Conservation (phyloP, 208 protist species). For the Leishmania guyanensis region DNA sequence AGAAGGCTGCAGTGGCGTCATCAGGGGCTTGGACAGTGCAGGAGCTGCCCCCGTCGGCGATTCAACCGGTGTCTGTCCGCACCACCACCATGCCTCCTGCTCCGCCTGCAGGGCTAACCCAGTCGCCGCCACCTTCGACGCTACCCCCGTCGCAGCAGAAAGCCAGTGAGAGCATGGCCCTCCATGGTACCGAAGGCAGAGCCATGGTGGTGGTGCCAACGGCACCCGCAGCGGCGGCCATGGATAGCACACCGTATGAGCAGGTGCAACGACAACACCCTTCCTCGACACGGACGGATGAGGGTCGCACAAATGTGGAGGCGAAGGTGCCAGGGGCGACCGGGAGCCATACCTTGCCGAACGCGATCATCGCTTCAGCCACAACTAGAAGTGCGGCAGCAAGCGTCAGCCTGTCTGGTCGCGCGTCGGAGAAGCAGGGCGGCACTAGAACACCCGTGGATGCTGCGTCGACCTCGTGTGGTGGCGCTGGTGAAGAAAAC, state of each 20-base stretch:
- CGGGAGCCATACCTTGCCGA: not conserved
- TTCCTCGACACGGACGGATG: not conserved
- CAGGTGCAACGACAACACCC: not conserved
- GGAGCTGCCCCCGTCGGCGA: not conserved
- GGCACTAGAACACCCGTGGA: not conserved
- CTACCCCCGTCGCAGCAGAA: not conserved
- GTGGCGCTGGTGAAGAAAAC: not conserved
- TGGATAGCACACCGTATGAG: not conserved
- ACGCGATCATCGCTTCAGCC: not conserved
- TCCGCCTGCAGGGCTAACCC: not conserved
- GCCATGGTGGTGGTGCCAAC: not conserved
- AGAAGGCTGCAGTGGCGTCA: not conserved
- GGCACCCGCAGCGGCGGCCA: not conserved
- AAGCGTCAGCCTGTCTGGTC: not conserved
- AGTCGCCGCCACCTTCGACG: not conserved
- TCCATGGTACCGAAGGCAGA: not conserved
- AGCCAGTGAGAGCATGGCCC: not conserved
- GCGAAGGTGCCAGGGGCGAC: not conserved
- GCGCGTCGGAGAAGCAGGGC: not conserved
- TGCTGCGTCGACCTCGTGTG: not conserved
- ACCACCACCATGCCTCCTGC: not conserved
- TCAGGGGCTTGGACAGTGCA: not conserved
- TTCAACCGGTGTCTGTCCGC: not conserved
- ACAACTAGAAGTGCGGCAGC: not conserved
- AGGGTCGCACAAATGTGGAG: not conserved